Evolutionary conservation across 345 rosid genomes (phyloP), one percentile per base, ranked within the genome.

Genomic region (Trapa incisa): DNA sequence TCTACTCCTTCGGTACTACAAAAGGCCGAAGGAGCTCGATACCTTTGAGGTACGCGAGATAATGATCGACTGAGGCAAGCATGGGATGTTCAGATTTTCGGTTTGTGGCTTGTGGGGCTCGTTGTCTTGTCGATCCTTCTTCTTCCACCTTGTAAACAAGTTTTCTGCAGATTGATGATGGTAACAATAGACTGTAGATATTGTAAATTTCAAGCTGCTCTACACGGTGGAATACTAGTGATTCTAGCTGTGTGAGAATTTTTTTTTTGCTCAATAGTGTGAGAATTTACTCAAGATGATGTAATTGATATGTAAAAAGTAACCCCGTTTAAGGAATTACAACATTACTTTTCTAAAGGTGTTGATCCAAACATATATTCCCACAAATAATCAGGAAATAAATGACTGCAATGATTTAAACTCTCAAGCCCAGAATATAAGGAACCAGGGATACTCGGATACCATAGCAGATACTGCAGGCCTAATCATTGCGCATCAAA

Each of bases 1-100:
- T 42, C 89, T 90, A 65, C 68, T 90, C 75, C 73, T 93, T 74
- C 87, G 82, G 83, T 67, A 84, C 65, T 93, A 93, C 79, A 80
- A 76, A 74, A 75, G 91, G 47, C 94, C 96, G 6, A 83, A 83
- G 81, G 77, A 52, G 73, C 82, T 88, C 33, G 87, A 89, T 68
- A 75, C 75, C 73, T 72, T 87, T 47, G 83, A 78, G 73, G 79
- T 87, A 39, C 77, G 83, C 0, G 87, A 84, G 61, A 82, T 89
- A 69, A 75, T 61, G 57, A 81, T 86, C 5, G 87, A 80, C 29
- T 76, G 80, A 80, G 35, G 35, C 14, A 58, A 58, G 11, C 32
- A 33, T 35, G 38, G 37, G 3, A 11, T 1, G 37, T 35, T 58
- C 15, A 35, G 63, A 33, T 33, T 11, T 7, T 5, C 1, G 29